Percentiles rank a stretch among this genome's conserved stretches.
Conservation (phyloP, 2,329 filamentous ascomycete species). For the Scorias spongiosa region DNA sequence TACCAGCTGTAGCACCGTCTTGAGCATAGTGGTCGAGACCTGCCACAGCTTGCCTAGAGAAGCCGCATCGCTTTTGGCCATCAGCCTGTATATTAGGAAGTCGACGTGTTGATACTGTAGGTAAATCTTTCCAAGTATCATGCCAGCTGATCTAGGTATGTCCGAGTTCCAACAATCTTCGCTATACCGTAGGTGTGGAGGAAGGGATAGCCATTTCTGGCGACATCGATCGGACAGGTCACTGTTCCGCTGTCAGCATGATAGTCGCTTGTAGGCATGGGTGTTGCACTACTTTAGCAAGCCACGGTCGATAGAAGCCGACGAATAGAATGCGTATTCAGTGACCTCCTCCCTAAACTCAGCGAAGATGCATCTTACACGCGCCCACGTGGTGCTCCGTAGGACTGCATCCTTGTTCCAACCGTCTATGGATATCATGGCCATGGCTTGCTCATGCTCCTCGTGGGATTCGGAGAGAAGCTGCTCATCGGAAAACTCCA, state of each 20-base stretch:
- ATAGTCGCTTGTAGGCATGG: no score
- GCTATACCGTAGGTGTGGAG: conserved; percentile 7
- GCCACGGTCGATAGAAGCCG: neutral
- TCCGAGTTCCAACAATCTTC: conserved; percentile 6
- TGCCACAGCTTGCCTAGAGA: conserved; percentile 2
- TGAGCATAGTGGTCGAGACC: conserved; percentile 5
- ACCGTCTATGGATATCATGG: conserved; percentile 3
- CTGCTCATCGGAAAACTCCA: conserved; percentile 5
- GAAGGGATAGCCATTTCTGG: conserved; percentile 2
- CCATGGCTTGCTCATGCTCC: neutral
- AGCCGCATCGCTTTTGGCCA: conserved; percentile 3
- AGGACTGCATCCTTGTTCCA: conserved; percentile 1
- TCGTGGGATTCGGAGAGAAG: neutral
- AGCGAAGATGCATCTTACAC: neutral
- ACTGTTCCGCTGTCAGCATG: neutral
- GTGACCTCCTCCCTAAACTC: conserved; percentile 1
- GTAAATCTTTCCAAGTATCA: conserved; percentile 7
- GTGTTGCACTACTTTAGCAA: neutral
- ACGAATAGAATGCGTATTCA: neutral
- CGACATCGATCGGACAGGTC: neutral
- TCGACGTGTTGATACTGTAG: conserved; percentile 8
- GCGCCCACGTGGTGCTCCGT: conserved; percentile 1
- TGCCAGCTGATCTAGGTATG: conserved; percentile 2
- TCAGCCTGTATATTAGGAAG: conserved; percentile 8
- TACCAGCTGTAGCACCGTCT: conserved; percentile 6